phyloP scores from a whole-genome alignment of 2,329 filamentous ascomycete genomes.

The Huntiella bhutanensis region DNA sequence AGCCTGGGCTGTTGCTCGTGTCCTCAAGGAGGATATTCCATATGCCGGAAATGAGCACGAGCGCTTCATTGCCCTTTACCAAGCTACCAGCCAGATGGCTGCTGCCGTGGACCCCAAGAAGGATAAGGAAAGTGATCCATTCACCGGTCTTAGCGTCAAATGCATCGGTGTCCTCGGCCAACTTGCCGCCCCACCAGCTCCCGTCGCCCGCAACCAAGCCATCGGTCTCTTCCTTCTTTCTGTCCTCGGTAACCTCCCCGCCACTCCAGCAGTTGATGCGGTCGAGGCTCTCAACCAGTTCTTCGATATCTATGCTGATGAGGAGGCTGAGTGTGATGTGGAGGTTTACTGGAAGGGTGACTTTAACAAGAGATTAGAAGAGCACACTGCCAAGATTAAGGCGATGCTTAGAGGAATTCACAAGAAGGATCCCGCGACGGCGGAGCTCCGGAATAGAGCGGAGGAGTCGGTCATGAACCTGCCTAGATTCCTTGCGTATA shows the following conservation, averaged over 20 bases:
- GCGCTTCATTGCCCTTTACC: constrained; percentile 47
- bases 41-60: constrained; percentile 30
- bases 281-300: constrained; percentile 48
- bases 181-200: constrained; percentile 36
- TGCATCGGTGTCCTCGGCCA: constrained; percentile 48
- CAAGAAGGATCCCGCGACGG: constrained; percentile 28
- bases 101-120: constrained; percentile 13
- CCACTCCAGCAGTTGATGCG: constrained; percentile 35
- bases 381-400: constrained; percentile 32
- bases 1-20: constrained; percentile 44
- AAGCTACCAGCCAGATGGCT: constrained; percentile 26
- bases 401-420: constrained; percentile 41
- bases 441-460: constrained; percentile 37
- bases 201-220: constrained; percentile 36
- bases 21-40: constrained; percentile 18
- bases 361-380: constrained; percentile 40
- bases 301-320: constrained; percentile 49
- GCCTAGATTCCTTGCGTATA: constrained; percentile 43
- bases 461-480: constrained; percentile 45
- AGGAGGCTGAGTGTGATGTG: constrained; percentile 35
- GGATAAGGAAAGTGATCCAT: constrained; percentile 27
- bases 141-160: constrained; percentile 45
- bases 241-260: constrained; percentile 30
- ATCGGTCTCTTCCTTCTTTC: constrained; percentile 44
- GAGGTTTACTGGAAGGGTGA: constrained; percentile 45